Conservation (phyloP, 768 basidiomycete genomes). For the Russula vinacea region DNA sequence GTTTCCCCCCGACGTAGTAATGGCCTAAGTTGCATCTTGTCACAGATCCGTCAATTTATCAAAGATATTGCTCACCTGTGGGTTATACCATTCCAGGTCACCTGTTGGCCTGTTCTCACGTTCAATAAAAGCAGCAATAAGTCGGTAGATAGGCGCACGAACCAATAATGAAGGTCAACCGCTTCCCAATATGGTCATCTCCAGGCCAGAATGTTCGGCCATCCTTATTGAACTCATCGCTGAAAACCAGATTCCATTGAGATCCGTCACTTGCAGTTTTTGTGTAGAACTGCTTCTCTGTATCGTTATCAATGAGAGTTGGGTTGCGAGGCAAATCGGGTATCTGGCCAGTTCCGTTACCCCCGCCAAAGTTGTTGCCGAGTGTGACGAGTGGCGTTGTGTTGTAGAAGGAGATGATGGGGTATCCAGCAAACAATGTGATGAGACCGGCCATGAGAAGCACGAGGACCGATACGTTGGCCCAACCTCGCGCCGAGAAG, state of each 20-base stretch:
- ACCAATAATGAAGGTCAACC: conserved; percentile 82
- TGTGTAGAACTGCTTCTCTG: conserved; percentile 55
- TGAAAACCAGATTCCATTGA: conserved; percentile 79
- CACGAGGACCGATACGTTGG: conserved; percentile 71
- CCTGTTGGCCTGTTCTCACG: conserved; percentile 50
- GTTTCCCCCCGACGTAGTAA: conserved; percentile 74
- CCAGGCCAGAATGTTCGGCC: conserved; percentile 75
- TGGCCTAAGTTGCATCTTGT: conserved; percentile 40
- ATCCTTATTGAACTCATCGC: conserved; percentile 76
- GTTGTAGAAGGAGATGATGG: conserved; percentile 62
- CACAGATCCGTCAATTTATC: conserved; percentile 2
- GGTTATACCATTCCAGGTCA: conserved; percentile 84
- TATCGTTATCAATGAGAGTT: conserved; percentile 70
- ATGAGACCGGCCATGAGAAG: conserved; percentile 66
- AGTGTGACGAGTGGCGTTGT: conserved; percentile 31
- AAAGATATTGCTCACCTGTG: conserved; percentile 45
- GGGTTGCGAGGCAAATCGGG: conserved; percentile 69
- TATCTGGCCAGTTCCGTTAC: conserved; percentile 86
- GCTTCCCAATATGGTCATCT: conserved; percentile 88
- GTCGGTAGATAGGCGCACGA: conserved; percentile 18
- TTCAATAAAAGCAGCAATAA: not conserved
- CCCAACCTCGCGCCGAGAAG: conserved; percentile 81
- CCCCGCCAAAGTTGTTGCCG: conserved; percentile 84
- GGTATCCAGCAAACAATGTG: conserved; percentile 84
- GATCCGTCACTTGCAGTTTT: conserved; percentile 73